Evolutionary conservation across 1,139 yeast species (phyloP).

Genomic region (Geotrichum candidum): DNA sequence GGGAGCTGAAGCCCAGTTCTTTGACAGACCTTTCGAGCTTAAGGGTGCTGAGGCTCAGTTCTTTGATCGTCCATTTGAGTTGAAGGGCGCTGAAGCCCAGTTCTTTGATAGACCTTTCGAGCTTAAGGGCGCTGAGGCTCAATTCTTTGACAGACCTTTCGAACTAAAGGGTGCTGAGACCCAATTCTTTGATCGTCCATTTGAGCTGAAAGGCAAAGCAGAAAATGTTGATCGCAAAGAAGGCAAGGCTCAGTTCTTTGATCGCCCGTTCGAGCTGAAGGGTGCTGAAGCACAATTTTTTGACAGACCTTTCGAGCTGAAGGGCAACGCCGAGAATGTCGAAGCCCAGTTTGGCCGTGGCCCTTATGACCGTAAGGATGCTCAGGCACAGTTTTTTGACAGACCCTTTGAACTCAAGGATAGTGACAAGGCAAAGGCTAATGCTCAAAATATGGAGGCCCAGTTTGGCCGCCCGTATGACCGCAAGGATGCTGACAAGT

Average conservation of each 20-base stretch:
- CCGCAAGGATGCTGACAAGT: not conserved
- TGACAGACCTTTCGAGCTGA: not conserved
- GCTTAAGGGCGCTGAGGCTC: not conserved
- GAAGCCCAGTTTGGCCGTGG: not conserved
- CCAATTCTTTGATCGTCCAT: not conserved
- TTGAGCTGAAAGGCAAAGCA: not conserved
- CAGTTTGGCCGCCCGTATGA: not conserved
- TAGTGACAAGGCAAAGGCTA: not conserved
- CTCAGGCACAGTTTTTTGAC: not conserved
- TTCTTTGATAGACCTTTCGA: not conserved
- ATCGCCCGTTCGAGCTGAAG: not conserved
- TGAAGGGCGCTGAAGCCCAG: not conserved
- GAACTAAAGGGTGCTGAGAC: not conserved
- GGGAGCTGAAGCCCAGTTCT: not conserved
- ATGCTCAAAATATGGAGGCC: not conserved
- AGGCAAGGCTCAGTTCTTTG: not conserved
- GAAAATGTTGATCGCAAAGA: not conserved
- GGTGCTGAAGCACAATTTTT: not conserved
- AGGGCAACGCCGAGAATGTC: not conserved
- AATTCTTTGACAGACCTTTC: not conserved
- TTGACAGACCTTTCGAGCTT: not conserved
- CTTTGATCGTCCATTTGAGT: not conserved
- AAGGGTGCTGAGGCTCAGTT: not conserved
- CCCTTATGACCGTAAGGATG: not conserved
- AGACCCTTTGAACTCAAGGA: not conserved